Percentiles rank a stretch among this genome's conserved stretches.
phyloP scores from a whole-genome alignment of 352 stramenopile genomes.

The Globisporangium cederbergense region DNA sequence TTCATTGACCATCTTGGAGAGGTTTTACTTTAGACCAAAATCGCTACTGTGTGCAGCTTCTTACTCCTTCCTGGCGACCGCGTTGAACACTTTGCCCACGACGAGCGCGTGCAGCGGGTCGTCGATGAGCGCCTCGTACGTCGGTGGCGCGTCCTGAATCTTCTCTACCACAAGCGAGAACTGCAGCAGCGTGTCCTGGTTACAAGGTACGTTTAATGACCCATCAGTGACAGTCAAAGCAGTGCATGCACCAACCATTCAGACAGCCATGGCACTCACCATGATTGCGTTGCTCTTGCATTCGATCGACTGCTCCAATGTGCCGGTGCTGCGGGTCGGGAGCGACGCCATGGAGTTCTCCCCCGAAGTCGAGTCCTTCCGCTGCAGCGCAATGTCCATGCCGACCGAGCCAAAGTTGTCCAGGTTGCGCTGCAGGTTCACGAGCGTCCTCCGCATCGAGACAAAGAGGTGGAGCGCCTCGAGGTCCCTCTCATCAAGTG shows the following conservation, averaged over 20 bases:
- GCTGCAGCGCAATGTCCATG: slow-evolving; percentile 25
- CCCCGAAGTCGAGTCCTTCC: slow-evolving; percentile 14
- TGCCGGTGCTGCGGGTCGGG: slow-evolving; percentile 23
- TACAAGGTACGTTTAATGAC: background rate
- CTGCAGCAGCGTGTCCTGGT: slow-evolving; percentile 52
- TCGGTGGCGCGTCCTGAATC: slow-evolving; percentile 42
- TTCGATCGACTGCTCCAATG: slow-evolving; percentile 45
- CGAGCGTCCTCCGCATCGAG: slow-evolving; percentile 43
- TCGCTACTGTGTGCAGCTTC: background rate
- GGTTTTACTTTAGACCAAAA: too few species aligned
- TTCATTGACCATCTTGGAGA: too few species aligned
- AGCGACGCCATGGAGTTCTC: slow-evolving; percentile 8
- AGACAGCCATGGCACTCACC: slow-evolving; percentile 30
- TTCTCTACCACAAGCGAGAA: slow-evolving; percentile 56
- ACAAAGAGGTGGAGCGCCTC: slow-evolving; percentile 41
- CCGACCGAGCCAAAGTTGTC: slow-evolving; percentile 36
- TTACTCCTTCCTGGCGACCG: background rate
- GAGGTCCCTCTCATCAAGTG: slow-evolving; percentile 43
- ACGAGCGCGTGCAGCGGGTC: slow-evolving; percentile 15
- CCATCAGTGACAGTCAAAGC: background rate
- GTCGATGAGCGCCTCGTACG: slow-evolving; percentile 34
- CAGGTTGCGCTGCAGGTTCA: slow-evolving; percentile 49
- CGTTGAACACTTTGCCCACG: slow-evolving; percentile 4
- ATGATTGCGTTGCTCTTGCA: slow-evolving; percentile 52
- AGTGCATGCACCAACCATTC: background rate